Percentiles rank a stretch among this genome's conserved stretches.
phyloP scores from a whole-genome alignment of 2,329 filamentous ascomycete species.

The Paecilomyces dactylethromorphus region DNA sequence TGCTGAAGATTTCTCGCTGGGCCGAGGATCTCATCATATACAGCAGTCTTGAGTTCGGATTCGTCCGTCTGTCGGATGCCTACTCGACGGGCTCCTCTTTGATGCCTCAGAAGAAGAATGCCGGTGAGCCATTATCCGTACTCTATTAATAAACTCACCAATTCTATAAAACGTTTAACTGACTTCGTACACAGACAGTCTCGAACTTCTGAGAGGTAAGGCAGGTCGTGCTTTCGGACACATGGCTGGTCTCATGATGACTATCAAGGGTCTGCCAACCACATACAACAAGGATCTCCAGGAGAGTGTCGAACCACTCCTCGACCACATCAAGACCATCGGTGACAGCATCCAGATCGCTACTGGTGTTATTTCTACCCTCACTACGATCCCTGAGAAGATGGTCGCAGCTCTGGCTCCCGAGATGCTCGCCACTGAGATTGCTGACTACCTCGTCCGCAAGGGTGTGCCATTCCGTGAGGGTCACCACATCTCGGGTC shows the following conservation, averaged over 20 bases:
- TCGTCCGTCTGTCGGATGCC: conserved; percentile 68
- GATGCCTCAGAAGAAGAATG: conserved; percentile 83
- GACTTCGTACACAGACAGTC: conserved; percentile 46
- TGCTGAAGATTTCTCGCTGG: conserved; percentile 74
- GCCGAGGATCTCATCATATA: conserved; percentile 84
- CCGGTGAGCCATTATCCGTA: conserved; percentile 15
- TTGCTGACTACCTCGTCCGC: conserved; percentile 43
- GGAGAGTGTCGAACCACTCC: conserved; percentile 77
- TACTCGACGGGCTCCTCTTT: conserved; percentile 71
- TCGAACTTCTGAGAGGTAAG: conserved; percentile 73
- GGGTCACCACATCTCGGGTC: conserved; percentile 71
- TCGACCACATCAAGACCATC: conserved; percentile 77
- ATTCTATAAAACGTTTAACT: background rate
- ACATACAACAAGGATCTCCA: conserved; percentile 94
- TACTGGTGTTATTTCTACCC: conserved; percentile 69
- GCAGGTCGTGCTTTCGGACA: conserved; percentile 70
- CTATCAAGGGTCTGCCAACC: conserved; percentile 66
- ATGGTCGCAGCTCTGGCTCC: conserved; percentile 75
- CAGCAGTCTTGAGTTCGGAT: conserved; percentile 68
- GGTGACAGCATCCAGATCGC: conserved; percentile 76
- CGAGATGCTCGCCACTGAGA: conserved; percentile 67
- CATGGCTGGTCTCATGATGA: conserved; percentile 74
- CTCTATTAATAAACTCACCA: no score
- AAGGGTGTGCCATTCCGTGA: conserved; percentile 67
- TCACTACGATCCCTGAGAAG: conserved; percentile 62